phyloP scores from a whole-genome alignment of 73 alveolate genomes.

The Paramecium tetraurelia region DNA sequence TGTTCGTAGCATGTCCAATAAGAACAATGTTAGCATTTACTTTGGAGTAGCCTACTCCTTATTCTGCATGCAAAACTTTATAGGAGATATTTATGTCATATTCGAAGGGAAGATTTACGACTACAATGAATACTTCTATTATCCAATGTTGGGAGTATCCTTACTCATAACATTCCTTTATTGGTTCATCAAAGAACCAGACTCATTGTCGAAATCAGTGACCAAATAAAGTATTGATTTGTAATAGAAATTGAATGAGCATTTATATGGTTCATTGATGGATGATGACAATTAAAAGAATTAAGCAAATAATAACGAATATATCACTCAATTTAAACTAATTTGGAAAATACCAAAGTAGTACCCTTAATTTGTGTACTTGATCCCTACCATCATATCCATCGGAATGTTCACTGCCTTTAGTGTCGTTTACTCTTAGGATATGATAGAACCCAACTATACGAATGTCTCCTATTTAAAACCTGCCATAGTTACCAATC shows the following conservation, averaged over 20 bases:
- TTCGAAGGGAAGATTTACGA: neutral
- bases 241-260: neutral
- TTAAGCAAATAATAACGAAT: neutral
- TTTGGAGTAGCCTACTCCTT: slow-evolving; percentile 38
- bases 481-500: neutral
- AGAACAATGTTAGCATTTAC: neutral
- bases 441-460: neutral
- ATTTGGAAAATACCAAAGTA: neutral
- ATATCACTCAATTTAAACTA: neutral
- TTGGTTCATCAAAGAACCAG: neutral
- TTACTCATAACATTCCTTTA: neutral
- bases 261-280: neutral
- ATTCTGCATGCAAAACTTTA: neutral
- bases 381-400: neutral
- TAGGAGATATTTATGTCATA: neutral
- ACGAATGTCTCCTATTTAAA: neutral
- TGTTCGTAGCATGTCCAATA: neutral
- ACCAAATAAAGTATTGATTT: neutral
- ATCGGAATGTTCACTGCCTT: neutral
- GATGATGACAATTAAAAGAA: neutral
- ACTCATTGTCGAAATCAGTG: neutral
- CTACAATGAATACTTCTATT: neutral
- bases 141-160: neutral
- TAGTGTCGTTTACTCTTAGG: neutral
- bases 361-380: neutral